Evolutionary conservation across 345 rosid genomes (phyloP).

Genomic region (Eucalyptus cloeziana): DNA sequence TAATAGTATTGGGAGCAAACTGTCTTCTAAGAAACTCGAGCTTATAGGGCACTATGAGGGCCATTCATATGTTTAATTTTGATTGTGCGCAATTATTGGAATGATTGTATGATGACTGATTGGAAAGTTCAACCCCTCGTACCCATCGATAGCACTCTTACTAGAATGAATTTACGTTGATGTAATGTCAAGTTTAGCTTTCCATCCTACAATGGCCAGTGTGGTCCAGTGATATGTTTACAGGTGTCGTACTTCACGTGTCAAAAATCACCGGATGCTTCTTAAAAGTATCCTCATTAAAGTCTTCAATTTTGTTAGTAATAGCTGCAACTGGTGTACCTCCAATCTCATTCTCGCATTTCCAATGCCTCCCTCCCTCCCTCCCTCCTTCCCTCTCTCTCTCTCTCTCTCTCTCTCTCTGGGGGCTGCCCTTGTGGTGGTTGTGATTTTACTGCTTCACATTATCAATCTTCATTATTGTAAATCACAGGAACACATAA

Average conservation of each 20-base stretch:
- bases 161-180: neutral
- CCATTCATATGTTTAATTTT: neutral
- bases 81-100: neutral
- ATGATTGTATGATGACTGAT: neutral
- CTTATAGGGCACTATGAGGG: neutral
- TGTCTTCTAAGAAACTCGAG: neutral
- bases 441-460: neutral
- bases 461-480: neutral
- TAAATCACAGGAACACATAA: neutral
- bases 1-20: neutral
- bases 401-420: neutral
- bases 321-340: neutral
- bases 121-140: neutral
- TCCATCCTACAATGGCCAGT: neutral
- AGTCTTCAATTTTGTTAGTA: neutral
- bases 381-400: fast-evolving
- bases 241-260: neutral
- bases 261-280: neutral
- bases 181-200: neutral
- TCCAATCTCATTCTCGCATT: neutral
- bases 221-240: neutral
- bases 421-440: neutral
- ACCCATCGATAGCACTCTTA: neutral
- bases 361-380: neutral
- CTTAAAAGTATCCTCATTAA: neutral